Evolutionary conservation across 176 grass and related monocot species (phyloP).

Genomic region (Neostapfia colusana): DNA sequence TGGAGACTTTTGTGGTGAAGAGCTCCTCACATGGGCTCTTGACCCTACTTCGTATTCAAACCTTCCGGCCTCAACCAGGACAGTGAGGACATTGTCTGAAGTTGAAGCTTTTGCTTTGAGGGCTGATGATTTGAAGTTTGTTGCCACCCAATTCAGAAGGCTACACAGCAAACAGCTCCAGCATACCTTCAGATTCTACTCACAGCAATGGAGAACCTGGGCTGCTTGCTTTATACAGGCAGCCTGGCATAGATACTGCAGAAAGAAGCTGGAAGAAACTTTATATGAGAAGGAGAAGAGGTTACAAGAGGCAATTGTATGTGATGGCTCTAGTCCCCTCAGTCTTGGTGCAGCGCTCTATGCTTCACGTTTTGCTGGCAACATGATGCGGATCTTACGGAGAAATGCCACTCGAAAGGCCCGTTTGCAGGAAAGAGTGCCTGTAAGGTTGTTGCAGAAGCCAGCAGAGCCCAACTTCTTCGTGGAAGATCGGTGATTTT

Average conservation of each 20-base stretch:
- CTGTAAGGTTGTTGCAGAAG: slow-evolving; percentile 74
- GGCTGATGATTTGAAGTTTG: slow-evolving; percentile 86
- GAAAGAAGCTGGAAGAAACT: slow-evolving; percentile 83
- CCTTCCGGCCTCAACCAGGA: slow-evolving; percentile 86
- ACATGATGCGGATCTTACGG: slow-evolving; percentile 68
- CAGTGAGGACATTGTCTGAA: slow-evolving; percentile 77
- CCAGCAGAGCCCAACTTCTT: slow-evolving; percentile 89
- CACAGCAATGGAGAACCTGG: slow-evolving; percentile 96
- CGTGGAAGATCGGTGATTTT: slow-evolving; percentile 46
- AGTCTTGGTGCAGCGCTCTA: slow-evolving; percentile 76
- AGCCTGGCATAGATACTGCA: slow-evolving; percentile 79
- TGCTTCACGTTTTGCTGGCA: slow-evolving; percentile 80
- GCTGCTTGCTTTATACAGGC: slow-evolving; percentile 94
- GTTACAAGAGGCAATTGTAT: slow-evolving; percentile 70
- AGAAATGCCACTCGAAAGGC: slow-evolving; percentile 67
- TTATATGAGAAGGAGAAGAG: slow-evolving; percentile 76
- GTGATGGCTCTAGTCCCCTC: slow-evolving; percentile 45
- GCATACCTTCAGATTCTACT: slow-evolving; percentile 85
- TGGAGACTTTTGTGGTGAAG: slow-evolving; percentile 93
- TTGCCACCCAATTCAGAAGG: slow-evolving; percentile 82
- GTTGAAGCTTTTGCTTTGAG: slow-evolving; percentile 88
- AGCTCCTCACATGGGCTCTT: slow-evolving; percentile 96
- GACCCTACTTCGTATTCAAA: slow-evolving; percentile 59
- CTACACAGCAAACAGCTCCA: slow-evolving; percentile 86
- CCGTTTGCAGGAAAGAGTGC: slow-evolving; percentile 72